Percentiles rank a stretch among this genome's conserved stretches.
Evolutionary conservation across 805 yeast species (phyloP).

Genomic region (Barnettozyma siamensis): DNA sequence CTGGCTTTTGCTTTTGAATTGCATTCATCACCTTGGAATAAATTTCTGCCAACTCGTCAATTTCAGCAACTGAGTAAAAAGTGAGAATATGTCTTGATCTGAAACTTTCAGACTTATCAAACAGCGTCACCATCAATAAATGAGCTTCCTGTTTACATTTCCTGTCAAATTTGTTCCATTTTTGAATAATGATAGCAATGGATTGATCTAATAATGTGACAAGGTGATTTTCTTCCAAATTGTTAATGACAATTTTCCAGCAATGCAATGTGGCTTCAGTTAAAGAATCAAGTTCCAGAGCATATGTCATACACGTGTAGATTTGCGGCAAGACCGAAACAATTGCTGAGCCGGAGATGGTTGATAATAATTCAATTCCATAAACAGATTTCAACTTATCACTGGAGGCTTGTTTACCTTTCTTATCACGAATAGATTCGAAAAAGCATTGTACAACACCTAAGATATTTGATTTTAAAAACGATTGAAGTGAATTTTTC

Average conservation of each 20-base stretch:
- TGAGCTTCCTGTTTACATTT: slow-evolving; percentile 47
- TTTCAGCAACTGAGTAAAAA: slow-evolving; percentile 46
- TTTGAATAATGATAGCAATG: slow-evolving; percentile 66
- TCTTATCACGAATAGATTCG: slow-evolving; percentile 67
- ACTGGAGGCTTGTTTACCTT: slow-evolving; percentile 64
- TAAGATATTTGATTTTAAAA: slow-evolving; percentile 53
- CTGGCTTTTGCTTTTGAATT: slow-evolving; percentile 29
- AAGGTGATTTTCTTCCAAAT: slow-evolving; percentile 51
- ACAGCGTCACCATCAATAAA: slow-evolving; percentile 38
- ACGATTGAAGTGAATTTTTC: slow-evolving; percentile 29
- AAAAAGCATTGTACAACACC: slow-evolving; percentile 78
- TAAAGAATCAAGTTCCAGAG: slow-evolving; percentile 57
- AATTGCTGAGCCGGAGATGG: slow-evolving; percentile 46
- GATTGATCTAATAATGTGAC: slow-evolving; percentile 68
- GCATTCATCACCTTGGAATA: slow-evolving; percentile 24
- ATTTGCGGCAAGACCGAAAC: slow-evolving; percentile 77
- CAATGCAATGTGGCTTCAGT: slow-evolving; percentile 59
- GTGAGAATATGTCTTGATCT: slow-evolving; percentile 42
- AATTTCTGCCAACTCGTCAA: slow-evolving; percentile 32
- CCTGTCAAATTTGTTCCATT: slow-evolving; percentile 47
- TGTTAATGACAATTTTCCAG: slow-evolving; percentile 56
- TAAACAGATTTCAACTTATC: slow-evolving; percentile 66
- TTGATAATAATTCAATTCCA: slow-evolving; percentile 67
- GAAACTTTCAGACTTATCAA: slow-evolving; percentile 29
- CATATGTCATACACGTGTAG: slow-evolving; percentile 77